These are phyloP conservation scores for Lasiodiplodia hormozganensis DNA, from an alignment of 2,329 filamentous ascomycete genomes.

Conservation along the genomic window DNA sequence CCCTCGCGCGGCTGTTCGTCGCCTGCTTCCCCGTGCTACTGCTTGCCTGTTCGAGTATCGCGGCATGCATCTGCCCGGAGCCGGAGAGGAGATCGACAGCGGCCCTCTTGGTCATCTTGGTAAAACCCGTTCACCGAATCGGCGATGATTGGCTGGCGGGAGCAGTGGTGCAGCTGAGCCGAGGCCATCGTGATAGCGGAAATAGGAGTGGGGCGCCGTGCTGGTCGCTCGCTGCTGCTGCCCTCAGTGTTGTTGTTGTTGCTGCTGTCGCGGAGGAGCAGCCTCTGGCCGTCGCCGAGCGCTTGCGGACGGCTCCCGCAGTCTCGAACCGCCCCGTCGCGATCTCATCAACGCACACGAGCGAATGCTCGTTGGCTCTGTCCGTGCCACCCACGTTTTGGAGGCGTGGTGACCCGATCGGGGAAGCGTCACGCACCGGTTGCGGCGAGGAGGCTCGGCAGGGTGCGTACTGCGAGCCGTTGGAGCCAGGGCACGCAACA, in stretches of 20 bases:
- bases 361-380: not conserved
- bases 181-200: slow-evolving; percentile 18
- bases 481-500: slow-evolving; percentile 15
- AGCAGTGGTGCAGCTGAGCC: slow-evolving; percentile 15
- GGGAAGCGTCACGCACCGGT: slow-evolving; percentile 19
- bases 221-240: not conserved
- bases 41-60: slow-evolving; percentile 18
- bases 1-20: slow-evolving; percentile 16
- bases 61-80: slow-evolving; percentile 22
- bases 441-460: slow-evolving; percentile 18
- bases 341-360: slow-evolving; percentile 20
- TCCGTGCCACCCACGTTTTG: slow-evolving; percentile 15
- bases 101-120: slow-evolving; percentile 5
- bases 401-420: slow-evolving; percentile 16
- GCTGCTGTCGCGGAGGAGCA: not conserved
- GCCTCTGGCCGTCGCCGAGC: not conserved
- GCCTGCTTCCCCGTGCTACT: slow-evolving; percentile 11
- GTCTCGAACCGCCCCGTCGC: slow-evolving; percentile 9
- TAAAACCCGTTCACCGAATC: not conserved
- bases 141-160: slow-evolving; percentile 7
- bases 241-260: not conserved
- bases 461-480: slow-evolving; percentile 23
- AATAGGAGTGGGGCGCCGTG: slow-evolving; percentile 26
- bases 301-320: not conserved
- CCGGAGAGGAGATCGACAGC: slow-evolving; percentile 14